These are phyloP conservation scores for Cupressus sempervirens DNA, from an alignment of 75 land plant species.

Conservation along the genomic window DNA sequence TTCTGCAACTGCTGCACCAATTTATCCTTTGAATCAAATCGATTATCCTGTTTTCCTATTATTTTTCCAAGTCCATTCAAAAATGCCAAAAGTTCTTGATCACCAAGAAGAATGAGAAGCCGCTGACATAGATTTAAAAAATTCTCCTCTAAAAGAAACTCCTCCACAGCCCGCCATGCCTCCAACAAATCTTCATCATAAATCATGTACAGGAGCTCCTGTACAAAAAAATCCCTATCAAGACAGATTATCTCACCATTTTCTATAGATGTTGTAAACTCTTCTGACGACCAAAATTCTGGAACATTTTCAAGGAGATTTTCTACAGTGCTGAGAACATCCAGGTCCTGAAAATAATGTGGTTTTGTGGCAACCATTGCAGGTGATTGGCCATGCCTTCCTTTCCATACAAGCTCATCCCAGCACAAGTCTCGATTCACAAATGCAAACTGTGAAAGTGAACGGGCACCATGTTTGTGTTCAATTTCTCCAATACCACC, in stretches of 20 bases:
- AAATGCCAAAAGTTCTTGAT: slow-evolving; percentile 42
- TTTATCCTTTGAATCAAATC: slow-evolving; percentile 12
- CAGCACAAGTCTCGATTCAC: slow-evolving; percentile 79
- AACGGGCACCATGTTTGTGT: slow-evolving; percentile 75
- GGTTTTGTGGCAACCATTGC: slow-evolving; percentile 98
- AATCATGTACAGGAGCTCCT: slow-evolving; percentile 64
- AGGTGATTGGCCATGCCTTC: slow-evolving; percentile 92
- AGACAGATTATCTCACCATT: slow-evolving; percentile 70
- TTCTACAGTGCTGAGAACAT: slow-evolving; percentile 80
- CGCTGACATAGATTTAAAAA: slow-evolving; percentile 59
- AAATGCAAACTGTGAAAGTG: slow-evolving; percentile 82
- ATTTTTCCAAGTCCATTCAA: slow-evolving; percentile 33
- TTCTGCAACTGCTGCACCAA: slow-evolving; percentile 2
- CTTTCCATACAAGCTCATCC: slow-evolving; percentile 98
- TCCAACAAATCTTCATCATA: slow-evolving; percentile 44
- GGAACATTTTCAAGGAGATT: slow-evolving; percentile 92
- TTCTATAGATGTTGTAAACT: slow-evolving; percentile 63
- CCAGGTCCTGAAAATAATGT: slow-evolving; percentile 88
- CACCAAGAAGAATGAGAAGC: slow-evolving; percentile 66
- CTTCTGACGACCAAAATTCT: slow-evolving; percentile 85
- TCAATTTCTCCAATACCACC: slow-evolving; percentile 38
- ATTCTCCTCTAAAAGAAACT: slow-evolving; percentile 59
- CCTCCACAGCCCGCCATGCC: slow-evolving; percentile 55
- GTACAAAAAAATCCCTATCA: slow-evolving; percentile 64
- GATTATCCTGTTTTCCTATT: slow-evolving; percentile 15